Evolutionary conservation across 495 filamentous ascomycete species (phyloP).

Genomic region (Hypoxylon trugodes): DNA sequence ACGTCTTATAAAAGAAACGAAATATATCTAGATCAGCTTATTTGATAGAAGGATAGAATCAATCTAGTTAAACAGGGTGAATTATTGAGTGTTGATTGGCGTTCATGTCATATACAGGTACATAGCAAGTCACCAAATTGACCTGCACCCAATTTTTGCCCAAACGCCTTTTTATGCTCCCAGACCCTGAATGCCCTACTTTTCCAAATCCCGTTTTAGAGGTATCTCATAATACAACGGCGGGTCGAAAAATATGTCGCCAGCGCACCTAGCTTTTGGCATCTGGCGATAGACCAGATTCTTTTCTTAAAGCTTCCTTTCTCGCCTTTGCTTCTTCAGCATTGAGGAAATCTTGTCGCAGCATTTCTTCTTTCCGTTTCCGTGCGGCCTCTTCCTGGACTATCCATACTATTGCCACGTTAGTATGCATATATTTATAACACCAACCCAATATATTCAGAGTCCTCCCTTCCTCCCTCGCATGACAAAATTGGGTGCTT

Average conservation of each 20-base stretch:
- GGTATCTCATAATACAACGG: conserved; percentile 21
- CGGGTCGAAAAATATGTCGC: background rate
- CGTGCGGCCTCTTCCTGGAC: conserved; percentile 72
- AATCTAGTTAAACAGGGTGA: background rate
- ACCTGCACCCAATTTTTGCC: conserved; percentile 16
- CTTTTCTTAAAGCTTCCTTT: conserved; percentile 66
- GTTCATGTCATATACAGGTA: conserved; percentile 22
- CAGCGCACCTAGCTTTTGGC: background rate
- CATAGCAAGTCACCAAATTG: conserved; percentile 8
- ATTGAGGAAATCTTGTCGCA: conserved; percentile 60
- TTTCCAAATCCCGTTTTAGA: background rate
- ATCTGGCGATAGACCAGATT: conserved; percentile 47
- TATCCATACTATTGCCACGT: conserved; percentile 66
- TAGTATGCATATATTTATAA: conserved; percentile 21
- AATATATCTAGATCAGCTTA: background rate
- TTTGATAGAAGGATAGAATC: background rate
- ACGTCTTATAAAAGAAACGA: conserved; percentile 27
- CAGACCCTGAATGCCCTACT: background rate
- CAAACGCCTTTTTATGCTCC: conserved; percentile 24
- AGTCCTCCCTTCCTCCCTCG: background rate
- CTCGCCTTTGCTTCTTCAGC: conserved; percentile 68
- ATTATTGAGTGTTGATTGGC: conserved; percentile 22
- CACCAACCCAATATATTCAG: background rate
- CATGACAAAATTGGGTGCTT: background rate
- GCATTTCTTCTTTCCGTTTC: conserved; percentile 59